Base-by-base conservation (phyloP, 352 stramenopile genomes). In the Phytophthora tubulina region DNA sequence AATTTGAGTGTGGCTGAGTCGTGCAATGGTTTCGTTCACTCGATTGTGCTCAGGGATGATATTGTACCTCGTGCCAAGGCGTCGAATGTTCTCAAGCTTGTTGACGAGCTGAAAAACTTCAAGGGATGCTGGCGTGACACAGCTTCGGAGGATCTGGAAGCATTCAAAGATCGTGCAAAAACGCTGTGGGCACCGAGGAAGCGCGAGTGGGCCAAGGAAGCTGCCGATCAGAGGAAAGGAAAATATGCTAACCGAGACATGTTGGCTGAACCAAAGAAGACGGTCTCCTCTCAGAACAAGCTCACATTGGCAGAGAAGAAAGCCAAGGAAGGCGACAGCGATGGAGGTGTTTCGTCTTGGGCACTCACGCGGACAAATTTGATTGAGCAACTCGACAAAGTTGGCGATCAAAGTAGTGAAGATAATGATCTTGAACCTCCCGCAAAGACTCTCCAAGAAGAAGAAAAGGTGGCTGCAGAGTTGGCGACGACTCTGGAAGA, bases 51-150 rank as follows among this genome's bases (percentile, higher is more conserved):
- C 31, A 88, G 89, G 33, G 89, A 96, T 70, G 89, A 96, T 49
- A 90, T 95, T 67, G 89, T 96, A 2, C 89, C 89, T 31, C 87
- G 89, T 42, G 85, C 89, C 3, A 96, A 95, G 63, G 88, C 89
- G 21, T 88, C 88, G 7, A 96, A 96, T 56, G 90, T 95, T 60
- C 53, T 94, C 10, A 92, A 90, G 39, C 82, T 96, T 9, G 76
- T 94, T 11, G 60, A 80, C 7, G 85, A 94, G 48, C 70, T 96
- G 36, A 87, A 93, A 10, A 87, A 88, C 8, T 96, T 96, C 67
- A 93, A 92, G 65, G 85, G 87, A 10, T 90, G 80, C 46, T 96
- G 89, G 89, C 78, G 84, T 39, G 86, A 95, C 51, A 92, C 86
- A 7, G 88, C 88, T 10, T 91, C 81, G 1, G 89, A 96, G 51